Base-by-base conservation (phyloP, 75 land plant species). In the Picea sitchensis region DNA sequence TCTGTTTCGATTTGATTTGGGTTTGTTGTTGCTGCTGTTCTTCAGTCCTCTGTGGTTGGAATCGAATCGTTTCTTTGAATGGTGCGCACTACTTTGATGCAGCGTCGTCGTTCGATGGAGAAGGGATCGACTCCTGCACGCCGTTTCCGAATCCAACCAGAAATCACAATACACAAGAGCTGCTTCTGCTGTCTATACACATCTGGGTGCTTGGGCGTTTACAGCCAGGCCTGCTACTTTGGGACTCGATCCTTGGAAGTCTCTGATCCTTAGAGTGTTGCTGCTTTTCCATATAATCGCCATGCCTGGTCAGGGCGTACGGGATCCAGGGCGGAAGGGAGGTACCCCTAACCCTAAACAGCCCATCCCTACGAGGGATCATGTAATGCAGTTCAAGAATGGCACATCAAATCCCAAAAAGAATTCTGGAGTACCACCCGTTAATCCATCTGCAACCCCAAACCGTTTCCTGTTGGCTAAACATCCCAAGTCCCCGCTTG, bases 201-300 rank as follows among this genome's bases (percentile, higher is more conserved):
- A 71, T 79, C 14, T 60, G 87, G 30, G 58, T 58, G 80, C 59
- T 86, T 89, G 58, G 91, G 77, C 9, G 79, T 88, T 21, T 82
- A 84, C 86, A 81, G 74, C 36, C 79, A 89, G 44, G 91, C 86
- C 79, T 89, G 91, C 88, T 87, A 87, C 86, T 74, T 74, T 89
- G 76, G 88, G 91, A 69, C 61, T 89, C 74, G 91, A 89, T 76
- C 91, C 88, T 0, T 86, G 72, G 81, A 56, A 56, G 67, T 41
- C 47, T 36, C 38, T 67, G 4, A 5, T 14, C 73, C 14, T 30
- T 32, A 30, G 1, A 21, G 11, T 14, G 13, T 11, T 68, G 26
- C 18, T 32, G n/a, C 17, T 20, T 62, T 18, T 62, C 5, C 64
- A 20, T 8, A 51, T 8, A 51, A 21, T 20, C 64, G 64, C 4